phyloP scores from a whole-genome alignment of 73 alveolate genomes.

The Uronychia setigera region DNA sequence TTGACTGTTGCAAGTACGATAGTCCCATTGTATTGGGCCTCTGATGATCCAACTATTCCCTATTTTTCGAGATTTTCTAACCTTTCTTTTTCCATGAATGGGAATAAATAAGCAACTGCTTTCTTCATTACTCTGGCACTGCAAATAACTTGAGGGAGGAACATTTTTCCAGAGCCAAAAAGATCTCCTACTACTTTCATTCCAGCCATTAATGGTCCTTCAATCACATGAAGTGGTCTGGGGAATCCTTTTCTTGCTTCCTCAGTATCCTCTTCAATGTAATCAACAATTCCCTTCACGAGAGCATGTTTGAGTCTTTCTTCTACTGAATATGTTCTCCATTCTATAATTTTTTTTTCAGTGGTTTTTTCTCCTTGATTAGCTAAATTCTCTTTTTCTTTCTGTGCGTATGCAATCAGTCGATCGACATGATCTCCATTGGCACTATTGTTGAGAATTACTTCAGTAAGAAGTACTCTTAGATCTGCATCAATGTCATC shows the following conservation, averaged over 20 bases:
- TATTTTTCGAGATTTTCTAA: constrained; percentile 13
- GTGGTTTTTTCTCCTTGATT: constrained; percentile 28
- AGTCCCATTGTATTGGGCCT: constrained; percentile 53
- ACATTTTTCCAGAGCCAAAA: constrained; percentile 91
- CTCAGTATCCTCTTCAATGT: constrained; percentile 78
- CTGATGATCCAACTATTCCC: constrained; percentile 23
- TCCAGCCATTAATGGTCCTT: constrained; percentile 93
- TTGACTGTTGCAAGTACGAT: constrained; percentile 85
- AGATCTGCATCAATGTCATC: constrained; percentile 75
- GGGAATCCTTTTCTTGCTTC: constrained; percentile 67
- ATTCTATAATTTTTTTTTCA: constrained; percentile 58
- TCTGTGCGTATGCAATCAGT: constrained; percentile 59
- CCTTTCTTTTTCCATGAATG: constrained; percentile 81
- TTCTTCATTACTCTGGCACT: constrained; percentile 92
- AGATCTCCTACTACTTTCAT: constrained; percentile 89
- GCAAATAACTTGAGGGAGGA: constrained; percentile 90
- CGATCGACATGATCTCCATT: constrained; percentile 74
- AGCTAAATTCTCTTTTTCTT: constrained; percentile 55
- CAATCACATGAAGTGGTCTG: constrained; percentile 78
- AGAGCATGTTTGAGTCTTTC: constrained; percentile 76
- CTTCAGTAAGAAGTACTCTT: constrained; percentile 59
- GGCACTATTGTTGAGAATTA: constrained; percentile 70
- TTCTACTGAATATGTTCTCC: constrained; percentile 66
- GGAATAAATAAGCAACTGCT: constrained; percentile 85
- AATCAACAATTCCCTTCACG: constrained; percentile 84